Evolutionary conservation across 768 basidiomycete species (phyloP).

Genomic region (Auricularia auricula-judae): DNA sequence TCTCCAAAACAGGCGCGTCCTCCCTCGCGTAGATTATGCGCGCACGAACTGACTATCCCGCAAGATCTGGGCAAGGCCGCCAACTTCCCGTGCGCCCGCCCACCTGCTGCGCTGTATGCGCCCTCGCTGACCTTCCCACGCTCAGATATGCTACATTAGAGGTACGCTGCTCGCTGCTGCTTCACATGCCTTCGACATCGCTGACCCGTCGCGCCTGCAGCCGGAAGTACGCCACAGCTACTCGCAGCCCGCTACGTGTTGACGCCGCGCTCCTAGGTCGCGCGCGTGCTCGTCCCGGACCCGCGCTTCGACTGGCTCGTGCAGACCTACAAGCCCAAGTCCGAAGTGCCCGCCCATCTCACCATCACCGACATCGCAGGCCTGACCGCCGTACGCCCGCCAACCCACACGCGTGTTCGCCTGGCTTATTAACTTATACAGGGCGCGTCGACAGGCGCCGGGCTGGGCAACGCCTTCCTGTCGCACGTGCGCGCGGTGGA

Average conservation of each 20-base stretch:
- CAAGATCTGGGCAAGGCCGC: slow-evolving; percentile 85
- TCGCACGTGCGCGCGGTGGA: slow-evolving; percentile 97
- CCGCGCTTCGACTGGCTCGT: slow-evolving; percentile 90
- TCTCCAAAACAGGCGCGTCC: slow-evolving; percentile 74
- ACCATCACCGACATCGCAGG: slow-evolving; percentile 99
- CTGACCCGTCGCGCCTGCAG: background rate
- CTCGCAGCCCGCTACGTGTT: background rate
- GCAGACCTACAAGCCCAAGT: slow-evolving; percentile 79
- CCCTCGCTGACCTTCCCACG: background rate
- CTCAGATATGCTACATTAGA: slow-evolving; percentile 72
- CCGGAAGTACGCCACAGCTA: slow-evolving; percentile 29
- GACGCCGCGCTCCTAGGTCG: slow-evolving; percentile 22
- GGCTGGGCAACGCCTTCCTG: slow-evolving; percentile 94
- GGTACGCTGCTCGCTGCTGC: slow-evolving; percentile 15
- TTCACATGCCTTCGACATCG: background rate
- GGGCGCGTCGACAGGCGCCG: slow-evolving; percentile 96
- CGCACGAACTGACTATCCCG: background rate
- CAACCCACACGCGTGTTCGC: background rate
- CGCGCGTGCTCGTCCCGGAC: slow-evolving; percentile 94
- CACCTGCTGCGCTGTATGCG: background rate
- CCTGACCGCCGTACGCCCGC: slow-evolving; percentile 66
- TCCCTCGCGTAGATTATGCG: slow-evolving; percentile 5
- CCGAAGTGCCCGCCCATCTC: slow-evolving; percentile 83
- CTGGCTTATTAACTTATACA: slow-evolving; percentile 16
- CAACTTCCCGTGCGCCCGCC: slow-evolving; percentile 60